Conservation (phyloP, 1,284 basidiomycete genomes). For the Tetrapyrgos nigripes region DNA sequence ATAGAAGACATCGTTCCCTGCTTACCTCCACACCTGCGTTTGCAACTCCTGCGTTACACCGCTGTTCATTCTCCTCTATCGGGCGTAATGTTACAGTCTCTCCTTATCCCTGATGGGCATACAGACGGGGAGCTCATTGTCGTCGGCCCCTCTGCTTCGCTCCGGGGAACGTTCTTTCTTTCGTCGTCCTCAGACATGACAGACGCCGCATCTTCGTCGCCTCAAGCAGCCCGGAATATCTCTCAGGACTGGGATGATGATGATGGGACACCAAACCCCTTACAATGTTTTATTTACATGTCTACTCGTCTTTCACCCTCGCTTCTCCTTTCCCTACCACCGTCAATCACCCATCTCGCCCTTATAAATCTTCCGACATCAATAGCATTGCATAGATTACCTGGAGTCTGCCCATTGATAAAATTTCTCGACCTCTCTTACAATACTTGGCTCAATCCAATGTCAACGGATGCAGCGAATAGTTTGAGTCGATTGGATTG, state of each 20-base stretch:
- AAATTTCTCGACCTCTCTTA: conserved; percentile 69
- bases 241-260: conserved; percentile 38
- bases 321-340: conserved; percentile 35
- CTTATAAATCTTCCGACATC: conserved; percentile 46
- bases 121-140: conserved; percentile 67
- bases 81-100: conserved; percentile 49
- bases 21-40: conserved; percentile 62
- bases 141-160: conserved; percentile 55
- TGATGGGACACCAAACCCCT: conserved; percentile 35
- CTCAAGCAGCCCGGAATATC: neutral
- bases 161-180: conserved; percentile 51
- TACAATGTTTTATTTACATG: conserved; percentile 49
- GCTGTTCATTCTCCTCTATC: conserved; percentile 62
- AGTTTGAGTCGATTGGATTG: conserved; percentile 60
- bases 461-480: conserved; percentile 32
- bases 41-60: conserved; percentile 59
- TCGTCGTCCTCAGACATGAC: neutral
- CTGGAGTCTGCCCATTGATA: conserved; percentile 66
- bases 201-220: neutral
- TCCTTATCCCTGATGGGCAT: conserved; percentile 56
- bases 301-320: conserved; percentile 42
- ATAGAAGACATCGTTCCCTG: conserved; percentile 52
- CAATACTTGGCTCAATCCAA: conserved; percentile 60
- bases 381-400: conserved; percentile 60
- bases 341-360: conserved; percentile 48